A percentile compares a stretch with the other conserved stretches of the same genome.
Conservation (phyloP, 2,329 filamentous ascomycete species). For the Trichoderma brevicompactum region DNA sequence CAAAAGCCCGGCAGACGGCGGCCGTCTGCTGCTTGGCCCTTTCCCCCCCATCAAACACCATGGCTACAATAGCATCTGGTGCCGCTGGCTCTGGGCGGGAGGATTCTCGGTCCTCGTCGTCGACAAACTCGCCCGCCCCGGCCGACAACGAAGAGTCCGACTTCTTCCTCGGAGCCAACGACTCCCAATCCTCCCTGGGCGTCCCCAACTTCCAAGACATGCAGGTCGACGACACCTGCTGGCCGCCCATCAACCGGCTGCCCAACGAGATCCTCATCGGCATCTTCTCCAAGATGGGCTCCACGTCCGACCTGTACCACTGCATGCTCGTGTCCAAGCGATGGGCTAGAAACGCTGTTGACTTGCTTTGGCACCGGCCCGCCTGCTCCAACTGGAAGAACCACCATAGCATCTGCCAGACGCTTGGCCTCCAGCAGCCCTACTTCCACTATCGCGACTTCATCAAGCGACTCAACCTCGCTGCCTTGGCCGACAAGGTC, state of each 20-base stretch:
- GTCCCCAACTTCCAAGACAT: constrained; percentile 77
- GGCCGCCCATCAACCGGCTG: constrained; percentile 80
- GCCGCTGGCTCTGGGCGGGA: constrained; percentile 47
- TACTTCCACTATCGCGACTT: constrained; percentile 90
- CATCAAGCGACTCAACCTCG: constrained; percentile 89
- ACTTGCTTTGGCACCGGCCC: constrained; percentile 91
- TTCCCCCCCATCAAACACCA: constrained; percentile 8
- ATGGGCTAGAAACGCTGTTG: constrained; percentile 92
- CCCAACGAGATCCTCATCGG: constrained; percentile 94
- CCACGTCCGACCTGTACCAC: constrained; percentile 75
- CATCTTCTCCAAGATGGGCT: constrained; percentile 83
- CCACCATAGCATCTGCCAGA: constrained; percentile 78
- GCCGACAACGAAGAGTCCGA: constrained; percentile 90
- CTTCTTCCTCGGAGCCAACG: constrained; percentile 86
- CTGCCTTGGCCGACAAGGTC: constrained; percentile 72
- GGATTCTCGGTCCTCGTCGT: constrained; percentile 65
- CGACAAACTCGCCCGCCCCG: constrained; percentile 74
- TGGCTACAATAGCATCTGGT: constrained; percentile 22
- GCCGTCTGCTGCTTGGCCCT: constrained; percentile 1
- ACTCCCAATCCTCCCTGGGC: constrained; percentile 90
- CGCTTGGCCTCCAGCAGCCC: constrained; percentile 71
- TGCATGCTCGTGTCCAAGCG: constrained; percentile 94
- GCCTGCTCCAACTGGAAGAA: constrained; percentile 86
- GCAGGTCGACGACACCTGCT: constrained; percentile 69
- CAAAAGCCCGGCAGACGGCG: constrained; percentile 18